Evolutionary conservation across 2,329 filamentous ascomycete species (phyloP).

Genomic region (Botrytis medusae): DNA sequence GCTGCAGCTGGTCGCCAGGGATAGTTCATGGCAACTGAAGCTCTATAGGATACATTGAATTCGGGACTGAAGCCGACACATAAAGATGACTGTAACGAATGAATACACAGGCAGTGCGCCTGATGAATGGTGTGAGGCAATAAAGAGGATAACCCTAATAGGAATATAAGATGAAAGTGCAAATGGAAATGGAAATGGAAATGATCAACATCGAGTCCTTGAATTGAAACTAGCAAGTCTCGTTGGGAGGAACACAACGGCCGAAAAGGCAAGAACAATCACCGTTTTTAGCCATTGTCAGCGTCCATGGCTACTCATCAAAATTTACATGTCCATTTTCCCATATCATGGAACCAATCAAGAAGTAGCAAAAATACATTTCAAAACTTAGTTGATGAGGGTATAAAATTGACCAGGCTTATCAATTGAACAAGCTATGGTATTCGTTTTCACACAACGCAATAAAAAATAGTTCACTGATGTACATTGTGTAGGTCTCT

Average conservation of each 20-base stretch:
- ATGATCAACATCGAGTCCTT: background rate
- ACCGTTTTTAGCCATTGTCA: background rate
- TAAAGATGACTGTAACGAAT: slow-evolving; percentile 17
- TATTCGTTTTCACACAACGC: slow-evolving; percentile 29
- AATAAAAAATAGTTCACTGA: slow-evolving; percentile 38
- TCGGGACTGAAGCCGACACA: background rate
- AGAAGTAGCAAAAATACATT: background rate
- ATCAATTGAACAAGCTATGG: background rate
- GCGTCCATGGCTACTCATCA: background rate
- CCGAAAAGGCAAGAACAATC: slow-evolving; percentile 23
- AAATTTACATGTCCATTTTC: background rate
- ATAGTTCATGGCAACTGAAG: slow-evolving; percentile 31
- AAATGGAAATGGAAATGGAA: background rate
- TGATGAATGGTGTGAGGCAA: background rate
- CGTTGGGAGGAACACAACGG: background rate
- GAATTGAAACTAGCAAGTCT: background rate
- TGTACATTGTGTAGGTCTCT: slow-evolving; percentile 38
- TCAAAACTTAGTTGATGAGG: background rate
- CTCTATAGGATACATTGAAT: background rate
- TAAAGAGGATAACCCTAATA: background rate
- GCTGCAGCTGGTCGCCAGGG: slow-evolving; percentile 24
- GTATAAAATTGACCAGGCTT: slow-evolving; percentile 11
- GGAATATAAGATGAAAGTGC: slow-evolving; percentile 1
- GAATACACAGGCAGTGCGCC: slow-evolving; percentile 12
- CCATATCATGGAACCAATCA: background rate